phyloP scores from a whole-genome alignment of 495 filamentous ascomycete genomes.

The Evernia prunastri region DNA sequence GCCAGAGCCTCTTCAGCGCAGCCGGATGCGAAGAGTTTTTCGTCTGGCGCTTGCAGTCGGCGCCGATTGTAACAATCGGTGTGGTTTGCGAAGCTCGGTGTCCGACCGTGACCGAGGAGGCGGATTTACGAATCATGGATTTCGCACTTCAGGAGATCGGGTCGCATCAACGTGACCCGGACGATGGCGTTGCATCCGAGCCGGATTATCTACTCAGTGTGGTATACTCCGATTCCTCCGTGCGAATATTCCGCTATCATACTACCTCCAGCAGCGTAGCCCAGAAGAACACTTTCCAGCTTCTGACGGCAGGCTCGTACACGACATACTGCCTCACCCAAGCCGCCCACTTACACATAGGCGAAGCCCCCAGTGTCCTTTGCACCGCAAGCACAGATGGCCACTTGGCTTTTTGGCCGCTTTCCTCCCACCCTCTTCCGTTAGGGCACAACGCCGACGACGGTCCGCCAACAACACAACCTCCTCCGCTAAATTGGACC shows the following conservation, averaged over 20 bases:
- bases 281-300: conserved; percentile 42
- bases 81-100: conserved; percentile 58
- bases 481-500: neutral
- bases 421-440: conserved; percentile 20
- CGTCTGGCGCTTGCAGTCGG: conserved; percentile 60
- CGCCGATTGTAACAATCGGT: conserved; percentile 50
- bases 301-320: conserved; percentile 56
- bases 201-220: conserved; percentile 51
- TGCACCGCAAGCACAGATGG: conserved; percentile 61
- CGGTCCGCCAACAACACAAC: conserved; percentile 19
- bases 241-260: conserved; percentile 60
- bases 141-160: conserved; percentile 50
- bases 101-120: conserved; percentile 49
- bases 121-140: conserved; percentile 72
- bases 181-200: neutral
- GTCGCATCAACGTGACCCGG: conserved; percentile 13
- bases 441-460: conserved; percentile 1
- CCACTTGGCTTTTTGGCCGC: conserved; percentile 49
- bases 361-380: conserved; percentile 25
- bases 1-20: conserved; percentile 70
- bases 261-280: conserved; percentile 26
- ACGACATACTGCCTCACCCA: conserved; percentile 77
- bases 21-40: conserved; percentile 84
- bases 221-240: conserved; percentile 71
- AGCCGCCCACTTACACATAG: conserved; percentile 44